Percentiles rank a stretch among this genome's conserved stretches.
Conservation (phyloP, 768 basidiomycete genomes). For the Tricholoma flavovirens region DNA sequence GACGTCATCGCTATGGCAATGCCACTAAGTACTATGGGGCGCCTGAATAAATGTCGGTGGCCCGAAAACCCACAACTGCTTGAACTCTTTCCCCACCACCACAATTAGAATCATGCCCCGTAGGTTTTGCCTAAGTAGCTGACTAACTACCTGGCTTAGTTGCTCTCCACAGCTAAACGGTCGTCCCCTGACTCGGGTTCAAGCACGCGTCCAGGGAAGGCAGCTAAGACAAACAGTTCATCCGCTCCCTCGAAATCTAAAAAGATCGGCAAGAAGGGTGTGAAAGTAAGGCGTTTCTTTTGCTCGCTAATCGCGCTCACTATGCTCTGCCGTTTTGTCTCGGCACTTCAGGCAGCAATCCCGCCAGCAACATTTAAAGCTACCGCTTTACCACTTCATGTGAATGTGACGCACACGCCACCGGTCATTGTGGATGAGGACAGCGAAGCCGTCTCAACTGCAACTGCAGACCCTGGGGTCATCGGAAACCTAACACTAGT, state of each 20-base stretch:
- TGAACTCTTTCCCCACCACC: conserved; percentile 1
- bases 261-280: conserved; percentile 34
- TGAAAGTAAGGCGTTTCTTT: conserved; percentile 36
- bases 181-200: conserved; percentile 31
- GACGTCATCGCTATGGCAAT: conserved; percentile 11
- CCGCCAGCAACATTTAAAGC: conserved; percentile 50
- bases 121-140: background rate
- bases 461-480: conserved; percentile 51
- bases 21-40: background rate
- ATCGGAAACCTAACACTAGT: conserved; percentile 51
- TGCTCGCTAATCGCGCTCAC: conserved; percentile 2
- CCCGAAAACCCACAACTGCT: background rate
- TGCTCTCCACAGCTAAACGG: conserved; percentile 36
- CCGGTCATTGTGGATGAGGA: conserved; percentile 35
- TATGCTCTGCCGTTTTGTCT: conserved; percentile 1
- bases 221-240: conserved; percentile 38
- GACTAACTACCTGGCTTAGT: background rate
- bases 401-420: conserved; percentile 55
- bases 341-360: conserved; percentile 34
- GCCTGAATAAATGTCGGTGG: background rate
- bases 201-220: conserved; percentile 44
- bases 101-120: conserved; percentile 8
- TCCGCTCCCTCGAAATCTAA: conserved; percentile 25
- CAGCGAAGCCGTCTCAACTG: conserved; percentile 27
- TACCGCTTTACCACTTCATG: conserved; percentile 65